Evolutionary conservation across 1,284 basidiomycete genomes (phyloP).

Genomic region (Cystobasidium slooffiae): DNA sequence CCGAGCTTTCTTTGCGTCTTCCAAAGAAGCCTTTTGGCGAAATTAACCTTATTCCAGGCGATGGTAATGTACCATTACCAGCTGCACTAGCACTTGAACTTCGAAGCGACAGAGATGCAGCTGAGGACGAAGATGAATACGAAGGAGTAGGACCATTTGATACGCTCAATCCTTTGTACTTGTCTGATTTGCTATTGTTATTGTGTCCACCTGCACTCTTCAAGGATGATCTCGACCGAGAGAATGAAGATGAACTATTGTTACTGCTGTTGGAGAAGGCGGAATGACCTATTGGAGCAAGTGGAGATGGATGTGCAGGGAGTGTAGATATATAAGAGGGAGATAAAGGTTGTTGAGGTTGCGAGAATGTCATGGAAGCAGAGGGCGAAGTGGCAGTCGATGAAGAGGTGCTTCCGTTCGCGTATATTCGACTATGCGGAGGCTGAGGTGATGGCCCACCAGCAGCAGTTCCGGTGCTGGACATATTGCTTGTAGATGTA

Average conservation of each 20-base stretch:
- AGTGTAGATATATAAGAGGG: not conserved
- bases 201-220: constrained; percentile 4
- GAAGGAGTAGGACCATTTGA: not conserved
- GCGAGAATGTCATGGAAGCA: constrained; percentile 21
- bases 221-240: constrained; percentile 24
- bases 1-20: constrained; percentile 15
- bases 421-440: constrained; percentile 12
- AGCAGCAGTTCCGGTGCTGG: not conserved
- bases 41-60: not conserved
- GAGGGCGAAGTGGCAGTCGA: constrained; percentile 21
- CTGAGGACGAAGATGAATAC: not conserved
- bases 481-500: not conserved
- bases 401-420: constrained; percentile 14
- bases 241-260: constrained; percentile 16
- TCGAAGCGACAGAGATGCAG: constrained; percentile 8
- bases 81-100: constrained; percentile 4
- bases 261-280: constrained; percentile 2
- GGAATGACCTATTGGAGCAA: constrained; percentile 4
- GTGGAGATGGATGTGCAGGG: constrained; percentile 20
- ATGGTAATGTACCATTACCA: not conserved
- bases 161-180: constrained; percentile 33
- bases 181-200: constrained; percentile 23
- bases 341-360: not conserved
- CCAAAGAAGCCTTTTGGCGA: constrained; percentile 31
- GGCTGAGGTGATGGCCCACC: constrained; percentile 3